Percentiles rank a stretch among this genome's conserved stretches.
Conservation (phyloP, 23 red algal genomes). For the Agarophyton chilense region DNA sequence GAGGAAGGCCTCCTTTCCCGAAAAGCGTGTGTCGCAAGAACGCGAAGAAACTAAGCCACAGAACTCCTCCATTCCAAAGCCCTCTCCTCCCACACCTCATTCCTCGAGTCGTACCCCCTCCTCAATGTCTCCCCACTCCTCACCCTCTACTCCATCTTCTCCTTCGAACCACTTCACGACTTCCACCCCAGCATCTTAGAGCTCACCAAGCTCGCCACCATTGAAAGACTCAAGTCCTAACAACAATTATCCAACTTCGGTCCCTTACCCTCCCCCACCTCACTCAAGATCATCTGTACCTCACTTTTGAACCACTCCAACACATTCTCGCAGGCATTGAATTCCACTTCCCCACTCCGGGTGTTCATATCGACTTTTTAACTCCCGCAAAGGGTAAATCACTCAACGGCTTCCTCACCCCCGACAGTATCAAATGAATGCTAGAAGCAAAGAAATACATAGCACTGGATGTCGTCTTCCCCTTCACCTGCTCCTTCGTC, state of each 20-base stretch:
- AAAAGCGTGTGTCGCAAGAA: not conserved
- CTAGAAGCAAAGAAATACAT: too few species aligned
- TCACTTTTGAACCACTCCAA: not conserved
- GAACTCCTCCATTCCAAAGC: not conserved
- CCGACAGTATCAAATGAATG: too few species aligned
- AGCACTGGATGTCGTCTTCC: too few species aligned
- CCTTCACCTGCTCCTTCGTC: slow-evolving; percentile 16
- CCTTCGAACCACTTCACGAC: slow-evolving; percentile 18
- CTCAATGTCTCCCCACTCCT: not conserved
- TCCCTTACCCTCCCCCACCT: not conserved
- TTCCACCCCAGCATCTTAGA: slow-evolving; percentile 1
- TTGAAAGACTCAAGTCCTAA: not conserved
- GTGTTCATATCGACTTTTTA: too few species aligned
- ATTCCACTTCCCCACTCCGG: too few species aligned
- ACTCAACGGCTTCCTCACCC: too few species aligned
- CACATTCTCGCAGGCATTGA: not conserved
- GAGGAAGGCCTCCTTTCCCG: not conserved
- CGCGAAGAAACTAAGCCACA: not conserved
- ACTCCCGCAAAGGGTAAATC: not conserved
- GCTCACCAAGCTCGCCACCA: not conserved
- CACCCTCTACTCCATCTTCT: not conserved
- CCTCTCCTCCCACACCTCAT: not conserved
- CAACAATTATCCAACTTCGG: not conserved
- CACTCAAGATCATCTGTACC: not conserved
- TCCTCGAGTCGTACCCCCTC: too few species aligned